Percentiles rank a stretch among this genome's conserved stretches.
Evolutionary conservation across 1,284 basidiomycete species (phyloP).

Genomic region (Cryptococcus wingfieldii): DNA sequence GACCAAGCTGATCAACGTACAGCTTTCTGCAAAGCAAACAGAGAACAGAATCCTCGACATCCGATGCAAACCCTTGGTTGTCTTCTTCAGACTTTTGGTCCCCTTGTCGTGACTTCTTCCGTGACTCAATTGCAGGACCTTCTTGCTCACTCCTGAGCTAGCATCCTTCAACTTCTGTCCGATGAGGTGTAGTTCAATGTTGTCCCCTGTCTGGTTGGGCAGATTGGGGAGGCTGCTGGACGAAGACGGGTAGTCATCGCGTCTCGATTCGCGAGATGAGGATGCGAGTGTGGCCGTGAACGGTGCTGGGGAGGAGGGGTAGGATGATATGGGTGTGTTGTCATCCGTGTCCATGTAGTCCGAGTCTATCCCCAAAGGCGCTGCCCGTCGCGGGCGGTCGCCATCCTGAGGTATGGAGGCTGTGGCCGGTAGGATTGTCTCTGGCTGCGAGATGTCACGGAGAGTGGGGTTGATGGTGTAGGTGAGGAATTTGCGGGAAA

Average conservation of each 20-base stretch:
- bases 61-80: conserved; percentile 38
- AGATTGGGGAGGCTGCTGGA: conserved; percentile 1
- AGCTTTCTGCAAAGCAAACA: conserved; percentile 45
- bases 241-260: neutral
- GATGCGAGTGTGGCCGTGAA: conserved; percentile 2
- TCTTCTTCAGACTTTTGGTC: conserved; percentile 27
- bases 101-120: conserved; percentile 11
- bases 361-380: neutral
- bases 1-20: conserved; percentile 45
- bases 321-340: conserved; percentile 10
- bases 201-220: neutral
- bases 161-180: conserved; percentile 30
- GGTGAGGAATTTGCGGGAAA: conserved; percentile 43
- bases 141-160: conserved; percentile 11
- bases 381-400: neutral
- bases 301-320: conserved; percentile 12
- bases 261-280: neutral
- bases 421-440: conserved; percentile 15
- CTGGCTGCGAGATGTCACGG: conserved; percentile 36
- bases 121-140: conserved; percentile 33
- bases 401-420: neutral
- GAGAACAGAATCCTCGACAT: conserved; percentile 41
- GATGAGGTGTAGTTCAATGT: conserved; percentile 25
- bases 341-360: conserved; percentile 15
- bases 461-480: conserved; percentile 42